Percentiles rank a stretch among this genome's conserved stretches.
Conservation (phyloP, 257 asterid genomes). For the Solanum sitiens region DNA sequence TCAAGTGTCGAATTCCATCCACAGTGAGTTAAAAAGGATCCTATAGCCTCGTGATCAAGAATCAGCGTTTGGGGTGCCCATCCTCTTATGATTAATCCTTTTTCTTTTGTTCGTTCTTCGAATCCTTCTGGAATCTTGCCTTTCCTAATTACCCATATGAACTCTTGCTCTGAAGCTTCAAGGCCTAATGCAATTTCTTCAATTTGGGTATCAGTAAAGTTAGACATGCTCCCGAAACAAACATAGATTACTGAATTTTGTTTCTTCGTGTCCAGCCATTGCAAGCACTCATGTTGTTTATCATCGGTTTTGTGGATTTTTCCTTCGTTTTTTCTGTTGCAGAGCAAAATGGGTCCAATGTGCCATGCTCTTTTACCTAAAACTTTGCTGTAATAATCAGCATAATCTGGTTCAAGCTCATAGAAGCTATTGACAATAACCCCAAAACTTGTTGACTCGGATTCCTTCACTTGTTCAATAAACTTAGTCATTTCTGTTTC, state of each 20-base stretch:
- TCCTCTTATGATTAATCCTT: conserved; percentile 6
- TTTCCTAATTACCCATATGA: conserved; percentile 9
- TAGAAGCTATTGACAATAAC: conserved; percentile 29
- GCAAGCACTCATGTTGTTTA: not conserved
- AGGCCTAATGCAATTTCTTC: conserved; percentile 6
- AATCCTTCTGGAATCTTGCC: conserved; percentile 1
- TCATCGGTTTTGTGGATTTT: not conserved
- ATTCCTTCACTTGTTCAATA: not conserved
- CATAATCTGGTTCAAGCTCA: conserved; percentile 44
- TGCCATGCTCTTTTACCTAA: conserved; percentile 35
- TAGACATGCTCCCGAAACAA: not conserved
- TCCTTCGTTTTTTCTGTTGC: not conserved
- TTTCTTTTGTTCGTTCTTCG: not conserved
- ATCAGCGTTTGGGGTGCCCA: conserved; percentile 14
- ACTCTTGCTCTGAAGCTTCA: conserved; percentile 1
- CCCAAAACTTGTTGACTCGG: conserved; percentile 20
- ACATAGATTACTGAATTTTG: not conserved
- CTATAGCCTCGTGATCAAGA: conserved; percentile 3
- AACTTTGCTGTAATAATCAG: conserved; percentile 10
- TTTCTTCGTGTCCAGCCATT: not conserved
- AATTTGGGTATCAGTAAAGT: not conserved
- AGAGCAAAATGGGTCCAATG: conserved; percentile 25
- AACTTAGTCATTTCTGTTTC: not conserved
- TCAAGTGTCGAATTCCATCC: conserved; percentile 8
- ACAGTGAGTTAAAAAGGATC: conserved; percentile 6